Evolutionary conservation across 2,329 filamentous ascomycete genomes (phyloP).

Genomic region (Alternaria incomplexa): DNA sequence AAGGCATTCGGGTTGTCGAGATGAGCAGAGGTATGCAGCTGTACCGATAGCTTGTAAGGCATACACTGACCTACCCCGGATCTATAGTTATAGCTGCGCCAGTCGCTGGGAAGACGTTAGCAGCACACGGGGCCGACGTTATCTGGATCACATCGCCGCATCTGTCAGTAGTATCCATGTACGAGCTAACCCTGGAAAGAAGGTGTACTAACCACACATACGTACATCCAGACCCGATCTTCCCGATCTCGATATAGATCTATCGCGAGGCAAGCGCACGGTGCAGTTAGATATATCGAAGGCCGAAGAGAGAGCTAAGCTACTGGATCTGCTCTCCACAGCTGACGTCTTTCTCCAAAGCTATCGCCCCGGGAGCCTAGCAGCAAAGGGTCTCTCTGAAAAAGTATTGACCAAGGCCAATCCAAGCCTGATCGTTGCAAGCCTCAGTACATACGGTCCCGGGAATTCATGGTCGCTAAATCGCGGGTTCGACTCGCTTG

Average conservation of each 20-base stretch:
- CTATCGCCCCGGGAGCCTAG: conserved; percentile 58
- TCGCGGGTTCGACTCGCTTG: conserved; percentile 63
- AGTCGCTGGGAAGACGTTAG: conserved; percentile 50
- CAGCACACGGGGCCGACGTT: conserved; percentile 56
- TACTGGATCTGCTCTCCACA: conserved; percentile 54
- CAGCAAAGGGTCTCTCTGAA: conserved; percentile 51
- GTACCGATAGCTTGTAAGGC: neutral
- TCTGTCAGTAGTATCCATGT: neutral
- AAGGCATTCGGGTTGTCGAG: conserved; percentile 51
- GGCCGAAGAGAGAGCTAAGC: conserved; percentile 47
- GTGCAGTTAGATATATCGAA: conserved; percentile 57
- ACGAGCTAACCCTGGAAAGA: neutral
- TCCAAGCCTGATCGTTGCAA: conserved; percentile 58
- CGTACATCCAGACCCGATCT: conserved; percentile 48
- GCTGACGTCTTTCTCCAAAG: conserved; percentile 63
- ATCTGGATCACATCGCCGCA: conserved; percentile 53
- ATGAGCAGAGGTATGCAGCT: conserved; percentile 41
- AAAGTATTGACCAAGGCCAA: conserved; percentile 50
- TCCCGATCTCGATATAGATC: conserved; percentile 48
- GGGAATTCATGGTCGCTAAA: conserved; percentile 54
- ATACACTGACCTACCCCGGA: neutral
- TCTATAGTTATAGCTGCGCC: conserved; percentile 52
- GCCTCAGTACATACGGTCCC: conserved; percentile 60
- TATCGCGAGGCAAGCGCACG: conserved; percentile 58
- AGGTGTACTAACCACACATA: neutral